Evolutionary conservation across 768 basidiomycete genomes (phyloP), one percentile per base, ranked within the genome.

Genomic region (Rubroboletus pulcherrimus): DNA sequence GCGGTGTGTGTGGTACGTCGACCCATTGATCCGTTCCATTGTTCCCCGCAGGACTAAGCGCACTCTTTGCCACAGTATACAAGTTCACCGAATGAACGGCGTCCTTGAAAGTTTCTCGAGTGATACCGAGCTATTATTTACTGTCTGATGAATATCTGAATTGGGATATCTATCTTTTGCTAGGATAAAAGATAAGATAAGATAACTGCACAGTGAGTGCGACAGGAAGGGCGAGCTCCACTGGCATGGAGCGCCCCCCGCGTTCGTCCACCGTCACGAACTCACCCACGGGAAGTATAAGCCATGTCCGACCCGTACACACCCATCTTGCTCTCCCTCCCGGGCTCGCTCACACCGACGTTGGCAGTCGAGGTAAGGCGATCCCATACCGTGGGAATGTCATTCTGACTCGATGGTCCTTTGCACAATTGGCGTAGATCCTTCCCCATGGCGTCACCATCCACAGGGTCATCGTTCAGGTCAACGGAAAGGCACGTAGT

Each of bases 1-100:
- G 79, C 54, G 92, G 92, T 7, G 92, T 90, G 15, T 90, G 86
- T 71, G 85, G 90, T 90, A 66, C 63, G 84, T 81, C 29, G 30
- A 39, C 35, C 44, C 12, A 31, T 45, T n/a, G 47, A 29, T 55
- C 30, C 12, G 6, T 51, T 46, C 38, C 42, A 7, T 9, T 15
- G 56, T 30, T 9, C 29, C 6, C 19, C 19, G 1, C 12, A 15
- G 6, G 9, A 30, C 45, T 43, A 12, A 52, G 24, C 19, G 5
- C 12, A 1, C 19, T 26, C 52, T 34, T 8, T 41, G 24, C 6
- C 30, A 6, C n/a, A 70, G 69, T 70, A 15, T 72, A 69, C 43
- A 70, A 68, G 49, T 64, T 68, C 26, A 62, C 58, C 19, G 64
- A 66, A 35, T 70, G 58, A 66, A 45, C 2, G 12, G 11, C 9